Evolutionary conservation across 129 eudicot species (phyloP), one percentile per base, ranked within the genome.

Genomic region (Escallonia herrerae): DNA sequence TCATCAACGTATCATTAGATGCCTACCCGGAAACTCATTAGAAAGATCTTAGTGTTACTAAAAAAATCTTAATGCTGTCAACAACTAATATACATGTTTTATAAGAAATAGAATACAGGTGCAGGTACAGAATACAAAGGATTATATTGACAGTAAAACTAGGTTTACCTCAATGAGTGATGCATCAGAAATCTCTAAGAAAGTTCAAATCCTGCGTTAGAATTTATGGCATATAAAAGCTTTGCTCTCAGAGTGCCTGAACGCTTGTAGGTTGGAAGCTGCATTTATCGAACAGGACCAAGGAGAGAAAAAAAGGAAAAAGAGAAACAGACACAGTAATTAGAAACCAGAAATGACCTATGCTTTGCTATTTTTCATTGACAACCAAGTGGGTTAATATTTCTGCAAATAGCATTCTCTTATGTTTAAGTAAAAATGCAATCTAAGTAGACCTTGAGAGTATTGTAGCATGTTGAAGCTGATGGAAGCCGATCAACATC

Each of bases 401-500:
- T 5, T 50, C 8, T 41, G 8, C 12, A 52, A 37, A 66, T 7
- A 65, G 68, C 37, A 51, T 4, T 13, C 46, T 40, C n/a, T n/a
- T 22, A 22, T 22, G 33, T 22, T 22, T 47, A 40, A 46, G 10
- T 15, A 65, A 5, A 67, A 53, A 38, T 33, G 47, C 77, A 52
- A 45, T 45, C 50, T 13, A 62, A 63, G 15, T 65, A 43, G 77
- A 91, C 98, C 96, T 93, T 93, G 14, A 93, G 88, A 79, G 95
- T 93, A 76, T 93, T 93, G 81, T 93, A 93, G 86, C 98, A 93
- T 3, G 98, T 91, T 56, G 98, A 93, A 70, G 96, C 98, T 71
- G 98, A 93, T 38, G 98, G 98, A 79, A 93, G 98, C 56, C 98
- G 91, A 66, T 93, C 98, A 74, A 93, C 95, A 69, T 93, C 98